phyloP scores from a whole-genome alignment of 768 basidiomycete genomes.

The Xerocomellus chrysenteron region DNA sequence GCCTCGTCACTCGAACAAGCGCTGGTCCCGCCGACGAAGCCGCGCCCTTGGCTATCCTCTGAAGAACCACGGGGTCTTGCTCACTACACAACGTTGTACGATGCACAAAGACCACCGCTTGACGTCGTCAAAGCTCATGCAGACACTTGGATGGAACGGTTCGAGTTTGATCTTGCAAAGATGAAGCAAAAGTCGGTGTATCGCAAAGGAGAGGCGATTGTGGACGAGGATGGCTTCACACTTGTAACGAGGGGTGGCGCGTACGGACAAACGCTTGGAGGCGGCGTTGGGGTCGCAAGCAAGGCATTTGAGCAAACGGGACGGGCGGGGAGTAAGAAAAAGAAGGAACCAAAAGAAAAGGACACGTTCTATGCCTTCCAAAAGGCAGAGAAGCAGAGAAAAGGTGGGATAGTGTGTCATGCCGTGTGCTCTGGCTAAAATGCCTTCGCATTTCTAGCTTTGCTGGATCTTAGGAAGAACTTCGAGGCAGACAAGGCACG shows the following conservation, averaged over 20 bases:
- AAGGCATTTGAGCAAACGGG: constrained; percentile 50
- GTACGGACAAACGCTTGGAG: constrained; percentile 85
- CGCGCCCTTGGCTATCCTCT: constrained; percentile 62
- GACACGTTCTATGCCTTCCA: constrained; percentile 89
- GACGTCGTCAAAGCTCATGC: constrained; percentile 74
- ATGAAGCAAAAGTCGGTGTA: constrained; percentile 63
- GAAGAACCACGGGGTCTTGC: constrained; percentile 66
- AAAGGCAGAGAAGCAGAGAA: constrained; percentile 82
- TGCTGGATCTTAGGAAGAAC: constrained; percentile 63
- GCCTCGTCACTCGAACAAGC: constrained; percentile 67
- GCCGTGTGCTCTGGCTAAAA: not conserved
- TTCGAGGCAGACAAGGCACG: constrained; percentile 86
- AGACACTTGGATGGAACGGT: constrained; percentile 72
- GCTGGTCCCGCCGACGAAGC: constrained; percentile 49
- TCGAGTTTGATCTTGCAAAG: constrained; percentile 62
- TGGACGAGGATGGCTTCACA: constrained; percentile 94
- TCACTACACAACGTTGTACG: constrained; percentile 68
- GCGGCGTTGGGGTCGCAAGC: constrained; percentile 65
- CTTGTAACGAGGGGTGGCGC: constrained; percentile 90
- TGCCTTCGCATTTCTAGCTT: constrained; percentile 35
- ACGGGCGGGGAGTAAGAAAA: constrained; percentile 39
- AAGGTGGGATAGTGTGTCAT: constrained; percentile 47
- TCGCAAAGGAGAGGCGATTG: constrained; percentile 81
- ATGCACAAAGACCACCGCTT: constrained; percentile 71
- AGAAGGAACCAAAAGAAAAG: constrained; percentile 66